Conservation (phyloP, 805 yeast species). For the Yarrowia osloensis region DNA sequence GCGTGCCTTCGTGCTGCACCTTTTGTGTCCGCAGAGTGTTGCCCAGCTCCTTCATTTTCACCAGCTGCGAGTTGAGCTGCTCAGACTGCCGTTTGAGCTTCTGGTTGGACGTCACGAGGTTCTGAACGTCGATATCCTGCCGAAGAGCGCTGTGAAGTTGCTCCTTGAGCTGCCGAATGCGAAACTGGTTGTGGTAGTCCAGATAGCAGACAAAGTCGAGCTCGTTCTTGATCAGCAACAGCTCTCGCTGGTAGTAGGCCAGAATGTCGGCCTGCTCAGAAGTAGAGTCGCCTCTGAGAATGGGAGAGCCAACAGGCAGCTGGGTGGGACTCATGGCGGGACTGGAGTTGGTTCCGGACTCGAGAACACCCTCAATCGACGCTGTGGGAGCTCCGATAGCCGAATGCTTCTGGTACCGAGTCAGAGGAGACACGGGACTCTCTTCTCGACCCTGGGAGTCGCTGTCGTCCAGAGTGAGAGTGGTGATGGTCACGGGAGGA, state of each 20-base stretch:
- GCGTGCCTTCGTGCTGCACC: slow-evolving; percentile 43
- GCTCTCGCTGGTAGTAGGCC: slow-evolving; percentile 59
- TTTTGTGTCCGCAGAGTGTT: slow-evolving; percentile 43
- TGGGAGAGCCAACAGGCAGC: slow-evolving; percentile 16
- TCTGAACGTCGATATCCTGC: slow-evolving; percentile 40
- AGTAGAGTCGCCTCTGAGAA: slow-evolving; percentile 11
- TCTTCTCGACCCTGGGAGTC: slow-evolving; percentile 10
- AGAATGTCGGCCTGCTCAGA: slow-evolving; percentile 34
- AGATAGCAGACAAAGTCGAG: slow-evolving; percentile 59
- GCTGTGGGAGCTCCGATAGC: neutral
- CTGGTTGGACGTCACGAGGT: slow-evolving; percentile 39
- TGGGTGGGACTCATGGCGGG: slow-evolving; percentile 8
- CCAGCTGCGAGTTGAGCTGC: slow-evolving; percentile 40
- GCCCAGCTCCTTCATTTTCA: slow-evolving; percentile 40
- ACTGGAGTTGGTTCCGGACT: slow-evolving; percentile 9
- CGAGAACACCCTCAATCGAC: slow-evolving; percentile 20
- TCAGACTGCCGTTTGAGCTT: slow-evolving; percentile 38
- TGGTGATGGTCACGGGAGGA: slow-evolving; percentile 9
- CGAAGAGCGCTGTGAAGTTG: slow-evolving; percentile 40
- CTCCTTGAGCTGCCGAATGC: slow-evolving; percentile 43
- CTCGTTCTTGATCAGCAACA: slow-evolving; percentile 59
- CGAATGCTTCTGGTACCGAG: slow-evolving; percentile 16
- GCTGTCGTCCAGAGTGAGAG: slow-evolving; percentile 3
- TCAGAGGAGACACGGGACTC: slow-evolving; percentile 14
- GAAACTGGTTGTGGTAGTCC: slow-evolving; percentile 50